Percentiles rank a stretch among this genome's conserved stretches.
Conservation (phyloP, 2,329 filamentous ascomycete genomes). For the Neophaeococcomyces aloes region DNA sequence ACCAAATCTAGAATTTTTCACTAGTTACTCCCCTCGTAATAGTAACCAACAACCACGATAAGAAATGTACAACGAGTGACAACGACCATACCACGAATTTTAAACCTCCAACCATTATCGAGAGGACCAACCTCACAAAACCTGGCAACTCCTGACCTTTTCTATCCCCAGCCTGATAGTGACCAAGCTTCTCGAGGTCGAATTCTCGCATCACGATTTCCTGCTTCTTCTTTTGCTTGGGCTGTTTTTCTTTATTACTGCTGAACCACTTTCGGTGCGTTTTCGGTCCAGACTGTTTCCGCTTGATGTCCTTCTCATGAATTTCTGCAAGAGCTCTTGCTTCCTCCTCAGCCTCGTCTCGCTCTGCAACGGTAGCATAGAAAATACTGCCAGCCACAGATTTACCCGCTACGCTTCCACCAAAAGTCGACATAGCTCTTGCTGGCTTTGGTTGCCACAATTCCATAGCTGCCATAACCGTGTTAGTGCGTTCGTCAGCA, state of each 20-base stretch:
- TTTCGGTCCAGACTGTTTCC: slow-evolving; percentile 1
- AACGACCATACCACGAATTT: slow-evolving; percentile 30
- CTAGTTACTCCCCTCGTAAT: slow-evolving; percentile 32
- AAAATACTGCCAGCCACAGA: slow-evolving; percentile 17
- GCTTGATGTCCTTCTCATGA: slow-evolving; percentile 20
- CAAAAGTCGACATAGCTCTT: slow-evolving; percentile 9
- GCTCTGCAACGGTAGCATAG: slow-evolving; percentile 28
- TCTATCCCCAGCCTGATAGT: slow-evolving; percentile 28
- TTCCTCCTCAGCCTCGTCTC: slow-evolving; percentile 33
- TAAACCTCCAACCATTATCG: slow-evolving; percentile 30
- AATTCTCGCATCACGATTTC: slow-evolving; percentile 33
- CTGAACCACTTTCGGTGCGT: slow-evolving; percentile 15
- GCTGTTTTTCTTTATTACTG: slow-evolving; percentile 10
- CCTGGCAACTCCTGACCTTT: slow-evolving; percentile 33
- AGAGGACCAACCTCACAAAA: slow-evolving; percentile 27
- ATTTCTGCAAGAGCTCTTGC: slow-evolving; percentile 28
- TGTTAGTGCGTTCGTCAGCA: slow-evolving; percentile 32
- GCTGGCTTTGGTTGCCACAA: slow-evolving; percentile 15
- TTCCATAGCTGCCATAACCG: slow-evolving; percentile 29
- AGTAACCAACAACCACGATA: slow-evolving; percentile 33
- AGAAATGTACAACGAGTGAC: slow-evolving; percentile 29
- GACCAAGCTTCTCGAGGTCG: slow-evolving; percentile 36
- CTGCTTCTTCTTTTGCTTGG: slow-evolving; percentile 23
- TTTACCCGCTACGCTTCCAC: slow-evolving; percentile 13
- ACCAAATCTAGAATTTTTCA: slow-evolving; percentile 29